Base-by-base conservation (phyloP, 805 yeast species). In the Zygosaccharomyces kombuchaensis region DNA sequence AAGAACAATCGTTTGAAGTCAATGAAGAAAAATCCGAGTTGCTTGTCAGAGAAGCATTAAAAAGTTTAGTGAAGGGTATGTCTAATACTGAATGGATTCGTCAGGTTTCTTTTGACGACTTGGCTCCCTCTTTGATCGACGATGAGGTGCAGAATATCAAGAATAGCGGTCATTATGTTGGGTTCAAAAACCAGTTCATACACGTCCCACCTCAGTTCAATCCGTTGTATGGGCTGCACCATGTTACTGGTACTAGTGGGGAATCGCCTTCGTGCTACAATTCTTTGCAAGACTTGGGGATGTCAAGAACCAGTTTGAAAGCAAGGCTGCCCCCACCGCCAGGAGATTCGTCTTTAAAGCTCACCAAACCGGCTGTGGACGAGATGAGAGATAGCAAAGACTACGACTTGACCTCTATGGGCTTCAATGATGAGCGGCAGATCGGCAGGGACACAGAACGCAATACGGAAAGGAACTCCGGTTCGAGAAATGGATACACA, bases 141-240 rank as follows among this genome's bases (percentile, higher is more conserved):
- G 65, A 59, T 29, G 63, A 62, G 46, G 57, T 54, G 3, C 50
- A 50, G n/a, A 37, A 47, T 7, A 30, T 55, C 21, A 60, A 57
- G 37, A 47, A 54, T 4, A 45, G 48, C 23, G 47, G 54, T 23
- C 42, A 48, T 12, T 58, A 50, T 41, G 48, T 58, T 4, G 53
- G 56, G 5, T 56, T 51, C 37, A 57, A 52, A 17, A 59, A 60
- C 38, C 54, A 53, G 26, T 62, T 55, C 32, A 36, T 57, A 19
- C 65, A 62, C 46, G 46, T 60, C 4, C 66, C 68, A 17, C 67
- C 66, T 7, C 67, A 63, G 36, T 59, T 46, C 40, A 63, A 60
- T 45, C 59, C 63, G 16, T 19, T 55, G 30, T 63, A 31, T 31
- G 26, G 13, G 14, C 26, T 31, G 10, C 43, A 40, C 3, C 43